Base-by-base conservation (phyloP, 768 basidiomycete species). In the Mycena olivaceomarginata region DNA sequence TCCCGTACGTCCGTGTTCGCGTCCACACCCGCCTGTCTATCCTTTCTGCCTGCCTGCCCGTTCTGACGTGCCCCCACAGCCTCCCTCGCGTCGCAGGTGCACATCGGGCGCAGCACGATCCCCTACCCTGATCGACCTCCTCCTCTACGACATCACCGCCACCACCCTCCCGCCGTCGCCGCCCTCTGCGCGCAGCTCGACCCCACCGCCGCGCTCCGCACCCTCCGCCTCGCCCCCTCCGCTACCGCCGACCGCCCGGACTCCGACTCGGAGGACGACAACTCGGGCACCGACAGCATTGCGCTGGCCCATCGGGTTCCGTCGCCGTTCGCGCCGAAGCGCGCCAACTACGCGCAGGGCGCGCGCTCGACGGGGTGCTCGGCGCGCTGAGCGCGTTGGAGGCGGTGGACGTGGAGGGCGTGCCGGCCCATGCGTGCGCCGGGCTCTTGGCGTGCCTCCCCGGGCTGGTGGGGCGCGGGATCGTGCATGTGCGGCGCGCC, bases 151-250 rank as follows among this genome's bases (percentile, higher is more conserved):
- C 53, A 51, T 72, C 41, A 64, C 41, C 51, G 4, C 71, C 10
- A 6, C 0, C 39, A 72, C 39, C 13, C 71, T 72, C 40, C 71
- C 13, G n/a, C 63, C 41, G 51, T 63, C 15, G 53, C 39, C 51
- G 18, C 46, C 15, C 71, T 72, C 40, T 63, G 65, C 71, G 15
- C 71, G 0, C 62, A 64, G 20, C 71, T 72, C 71, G 22, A 0
- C 13, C 22, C 62, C 62, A 0, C 4, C 62, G 20, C 62, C 53
- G 15, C 63, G 6, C 64, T 72, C 6, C 71, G 63, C 22, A 72
- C 40, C 12, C 71, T 72, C 51, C 71, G 71, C 62, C 71, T 72
- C 64, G 64, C 53, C 5, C 37, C 70, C 39, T 16, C 12, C 71
- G 64, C n/a, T n/a, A 25, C 25, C 25, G 40, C 5, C 20, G n/a